Percentiles rank a stretch among this genome's conserved stretches.
Conservation (phyloP, 2,329 filamentous ascomycete species). For the Microcera coccophila region DNA sequence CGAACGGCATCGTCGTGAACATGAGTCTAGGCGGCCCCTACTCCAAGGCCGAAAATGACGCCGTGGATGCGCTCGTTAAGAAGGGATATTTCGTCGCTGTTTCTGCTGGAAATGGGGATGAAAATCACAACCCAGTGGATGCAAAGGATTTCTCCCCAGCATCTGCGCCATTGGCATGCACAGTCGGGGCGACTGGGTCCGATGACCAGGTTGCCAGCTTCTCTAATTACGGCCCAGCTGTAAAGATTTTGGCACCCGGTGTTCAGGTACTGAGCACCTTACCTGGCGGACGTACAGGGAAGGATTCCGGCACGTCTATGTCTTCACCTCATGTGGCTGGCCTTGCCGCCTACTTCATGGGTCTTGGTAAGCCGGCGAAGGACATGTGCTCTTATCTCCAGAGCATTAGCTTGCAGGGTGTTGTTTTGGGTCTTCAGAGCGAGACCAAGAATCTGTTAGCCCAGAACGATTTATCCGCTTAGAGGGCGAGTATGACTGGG, state of each 20-base stretch:
- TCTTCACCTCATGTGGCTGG: conserved; percentile 58
- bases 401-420: too few relatives aligned
- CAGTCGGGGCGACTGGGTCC: conserved; percentile 48
- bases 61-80: conserved; percentile 43
- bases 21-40: conserved; percentile 51
- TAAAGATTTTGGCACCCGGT: conserved; percentile 53
- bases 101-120: conserved; percentile 51
- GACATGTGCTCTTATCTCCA: too few relatives aligned
- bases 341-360: conserved; percentile 51
- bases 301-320: conserved; percentile 59
- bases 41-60: conserved; percentile 47
- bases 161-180: conserved; percentile 45
- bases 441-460: too few relatives aligned
- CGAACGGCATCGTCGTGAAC: conserved; percentile 46
- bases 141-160: conserved; percentile 44
- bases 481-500: too few relatives aligned
- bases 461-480: too few relatives aligned
- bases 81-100: conserved; percentile 50
- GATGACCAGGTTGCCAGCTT: conserved; percentile 39
- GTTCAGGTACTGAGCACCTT: conserved; percentile 44
- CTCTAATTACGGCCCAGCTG: conserved; percentile 47
- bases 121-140: too few relatives aligned
- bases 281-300: conserved; percentile 39
- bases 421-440: too few relatives aligned
- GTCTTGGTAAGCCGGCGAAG: too few relatives aligned